Conservation (phyloP, 805 yeast genomes). For the Yamadazyma nakazawae region DNA sequence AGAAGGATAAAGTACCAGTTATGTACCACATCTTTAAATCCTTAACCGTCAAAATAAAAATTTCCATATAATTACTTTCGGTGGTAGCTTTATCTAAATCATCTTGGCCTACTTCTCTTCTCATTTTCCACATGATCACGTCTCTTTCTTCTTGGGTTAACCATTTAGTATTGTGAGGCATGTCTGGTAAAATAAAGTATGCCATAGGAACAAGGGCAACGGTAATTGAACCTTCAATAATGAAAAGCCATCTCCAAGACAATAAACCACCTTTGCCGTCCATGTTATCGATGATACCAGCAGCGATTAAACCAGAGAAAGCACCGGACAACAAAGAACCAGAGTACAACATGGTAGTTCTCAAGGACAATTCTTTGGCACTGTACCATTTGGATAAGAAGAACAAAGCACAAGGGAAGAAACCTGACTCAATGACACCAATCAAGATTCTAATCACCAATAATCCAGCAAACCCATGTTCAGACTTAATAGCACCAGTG, state of each 20-base stretch:
- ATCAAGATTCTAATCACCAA: slow-evolving; percentile 45
- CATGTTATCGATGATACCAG: slow-evolving; percentile 47
- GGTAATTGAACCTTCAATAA: slow-evolving; percentile 55
- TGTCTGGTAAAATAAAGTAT: slow-evolving; percentile 48
- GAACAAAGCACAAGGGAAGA: slow-evolving; percentile 46
- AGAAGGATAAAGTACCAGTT: slow-evolving; percentile 41
- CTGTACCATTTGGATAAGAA: slow-evolving; percentile 56
- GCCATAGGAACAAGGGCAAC: slow-evolving; percentile 43
- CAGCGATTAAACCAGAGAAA: slow-evolving; percentile 52
- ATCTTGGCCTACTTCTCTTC: slow-evolving; percentile 37
- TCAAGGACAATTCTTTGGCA: slow-evolving; percentile 44
- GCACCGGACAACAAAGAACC: slow-evolving; percentile 55
- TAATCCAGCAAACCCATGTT: slow-evolving; percentile 37
- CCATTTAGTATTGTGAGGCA: slow-evolving; percentile 49
- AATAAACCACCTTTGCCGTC: slow-evolving; percentile 37
- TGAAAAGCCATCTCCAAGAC: slow-evolving; percentile 56
- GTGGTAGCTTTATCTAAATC: slow-evolving; percentile 34
- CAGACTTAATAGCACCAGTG: slow-evolving; percentile 43
- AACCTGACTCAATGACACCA: slow-evolving; percentile 47
- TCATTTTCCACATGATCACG: slow-evolving; percentile 38
- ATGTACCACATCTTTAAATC: slow-evolving; percentile 49
- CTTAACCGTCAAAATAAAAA: slow-evolving; percentile 33
- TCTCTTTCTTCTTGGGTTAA: slow-evolving; percentile 45
- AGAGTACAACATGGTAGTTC: slow-evolving; percentile 49
- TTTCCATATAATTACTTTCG: slow-evolving; percentile 32